phyloP scores from a whole-genome alignment of 148 eudicot species.

The Cornus kousa region DNA sequence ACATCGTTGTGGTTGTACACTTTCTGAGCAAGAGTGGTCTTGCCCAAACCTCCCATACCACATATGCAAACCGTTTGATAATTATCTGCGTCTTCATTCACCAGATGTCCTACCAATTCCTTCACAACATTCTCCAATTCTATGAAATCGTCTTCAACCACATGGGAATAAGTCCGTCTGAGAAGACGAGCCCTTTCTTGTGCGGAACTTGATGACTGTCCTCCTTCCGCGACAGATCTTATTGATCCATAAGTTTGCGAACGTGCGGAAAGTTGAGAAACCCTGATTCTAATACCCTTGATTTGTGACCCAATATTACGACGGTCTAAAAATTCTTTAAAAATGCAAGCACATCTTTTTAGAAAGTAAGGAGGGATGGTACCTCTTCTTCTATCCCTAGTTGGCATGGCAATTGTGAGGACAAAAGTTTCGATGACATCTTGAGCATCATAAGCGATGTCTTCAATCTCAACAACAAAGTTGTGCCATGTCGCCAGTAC shows the following conservation, averaged over 20 bases:
- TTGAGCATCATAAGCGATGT: constrained; percentile 13
- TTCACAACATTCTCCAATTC: constrained; percentile 33
- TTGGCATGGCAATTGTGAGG: background rate
- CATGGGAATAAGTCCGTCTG: no score
- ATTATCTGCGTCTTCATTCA: background rate
- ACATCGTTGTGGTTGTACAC: background rate
- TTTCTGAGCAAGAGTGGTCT: constrained; percentile 18
- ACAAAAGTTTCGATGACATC: constrained; percentile 7
- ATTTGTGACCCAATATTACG: constrained; percentile 9
- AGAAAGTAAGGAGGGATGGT: background rate
- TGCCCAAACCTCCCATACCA: constrained; percentile 25
- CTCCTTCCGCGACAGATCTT: background rate
- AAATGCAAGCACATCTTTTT: background rate
- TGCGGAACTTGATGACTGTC: no score
- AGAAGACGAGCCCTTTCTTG: no score
- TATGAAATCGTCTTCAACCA: constrained; percentile 10
- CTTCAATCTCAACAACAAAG: background rate
- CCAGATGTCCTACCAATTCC: constrained; percentile 14
- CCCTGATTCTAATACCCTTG: constrained; percentile 1
- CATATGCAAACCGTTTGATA: constrained; percentile 2
- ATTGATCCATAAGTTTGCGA: constrained; percentile 7
- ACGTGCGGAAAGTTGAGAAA: constrained; percentile 10
- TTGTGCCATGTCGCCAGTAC: background rate
- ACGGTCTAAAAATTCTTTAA: background rate
- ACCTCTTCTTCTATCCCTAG: background rate